phyloP scores from a whole-genome alignment of 495 filamentous ascomycete genomes.

The Pyronema domesticum region DNA sequence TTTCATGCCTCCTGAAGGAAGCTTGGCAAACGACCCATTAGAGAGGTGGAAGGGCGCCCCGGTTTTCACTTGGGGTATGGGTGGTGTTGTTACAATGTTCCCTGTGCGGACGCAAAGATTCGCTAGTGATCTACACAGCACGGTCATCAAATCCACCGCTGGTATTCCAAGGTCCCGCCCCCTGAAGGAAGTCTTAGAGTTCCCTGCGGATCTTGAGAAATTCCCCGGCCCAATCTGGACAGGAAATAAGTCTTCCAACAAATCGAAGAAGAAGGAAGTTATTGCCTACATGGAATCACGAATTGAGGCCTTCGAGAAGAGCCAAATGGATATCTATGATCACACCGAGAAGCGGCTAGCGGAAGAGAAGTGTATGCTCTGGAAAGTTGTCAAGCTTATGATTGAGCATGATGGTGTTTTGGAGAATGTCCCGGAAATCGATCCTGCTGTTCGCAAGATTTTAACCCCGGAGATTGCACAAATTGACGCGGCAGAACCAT shows the following conservation, averaged over 20 bases:
- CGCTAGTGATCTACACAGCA: slow-evolving; percentile 46
- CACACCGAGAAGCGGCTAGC: slow-evolving; percentile 34
- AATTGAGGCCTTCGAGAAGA: slow-evolving; percentile 47
- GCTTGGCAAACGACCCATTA: slow-evolving; percentile 58
- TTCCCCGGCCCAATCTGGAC: slow-evolving; percentile 67
- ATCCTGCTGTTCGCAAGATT: slow-evolving; percentile 51
- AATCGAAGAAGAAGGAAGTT: slow-evolving; percentile 89
- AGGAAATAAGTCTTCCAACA: slow-evolving; percentile 36
- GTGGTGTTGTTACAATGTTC: slow-evolving; percentile 68
- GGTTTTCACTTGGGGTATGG: slow-evolving; percentile 73
- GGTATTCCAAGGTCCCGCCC: slow-evolving; percentile 56
- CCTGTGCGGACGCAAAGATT: slow-evolving; percentile 80
- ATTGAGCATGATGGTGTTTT: slow-evolving; percentile 73
- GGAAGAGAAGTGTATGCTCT: slow-evolving; percentile 71
- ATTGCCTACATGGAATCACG: slow-evolving; percentile 60
- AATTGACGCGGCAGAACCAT: neutral
- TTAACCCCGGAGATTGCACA: slow-evolving; percentile 39
- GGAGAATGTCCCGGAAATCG: slow-evolving; percentile 54
- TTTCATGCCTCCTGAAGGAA: slow-evolving; percentile 49
- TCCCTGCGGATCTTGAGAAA: slow-evolving; percentile 50
- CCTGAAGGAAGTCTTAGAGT: slow-evolving; percentile 48
- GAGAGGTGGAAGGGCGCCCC: slow-evolving; percentile 81
- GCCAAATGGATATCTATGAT: slow-evolving; percentile 2
- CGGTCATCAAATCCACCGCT: slow-evolving; percentile 66
- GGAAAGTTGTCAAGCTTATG: slow-evolving; percentile 65